These are phyloP conservation scores for Geotrichum phurueaensis DNA, from an alignment of 1,139 yeast genomes.

Conservation along the genomic window DNA sequence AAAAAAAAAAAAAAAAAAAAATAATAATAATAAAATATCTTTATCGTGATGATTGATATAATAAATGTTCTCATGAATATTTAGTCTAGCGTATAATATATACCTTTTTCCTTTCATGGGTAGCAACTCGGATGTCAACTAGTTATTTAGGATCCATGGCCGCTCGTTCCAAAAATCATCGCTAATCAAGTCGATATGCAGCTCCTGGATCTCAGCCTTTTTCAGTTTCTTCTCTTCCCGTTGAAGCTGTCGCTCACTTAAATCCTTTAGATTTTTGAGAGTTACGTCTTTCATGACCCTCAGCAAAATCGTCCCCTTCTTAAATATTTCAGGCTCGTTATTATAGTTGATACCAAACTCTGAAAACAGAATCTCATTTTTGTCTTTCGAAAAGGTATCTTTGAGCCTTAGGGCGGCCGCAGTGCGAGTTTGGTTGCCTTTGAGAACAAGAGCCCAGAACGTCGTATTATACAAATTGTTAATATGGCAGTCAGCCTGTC, in stretches of 20 bases:
- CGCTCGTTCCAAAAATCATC: constrained; percentile 30
- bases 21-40: too few relatives aligned
- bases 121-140: not conserved
- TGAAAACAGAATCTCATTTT: constrained; percentile 75
- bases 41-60: not conserved
- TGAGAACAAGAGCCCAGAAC: constrained; percentile 77
- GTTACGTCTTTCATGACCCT: constrained; percentile 41
- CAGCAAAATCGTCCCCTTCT: constrained; percentile 74
- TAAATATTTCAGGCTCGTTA: constrained; percentile 78
- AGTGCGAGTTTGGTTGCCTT: constrained; percentile 64
- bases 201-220: constrained; percentile 43
- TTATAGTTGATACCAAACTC: constrained; percentile 84
- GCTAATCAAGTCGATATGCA: constrained; percentile 39
- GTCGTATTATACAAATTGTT: constrained; percentile 89
- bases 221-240: constrained; percentile 44
- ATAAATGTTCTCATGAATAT: not conserved
- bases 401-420: constrained; percentile 69
- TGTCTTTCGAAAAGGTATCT: constrained; percentile 76
- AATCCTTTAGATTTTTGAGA: constrained; percentile 12
- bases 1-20: too few relatives aligned
- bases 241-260: constrained; percentile 47
- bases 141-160: constrained; percentile 17
- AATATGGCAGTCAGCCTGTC: constrained; percentile 96
- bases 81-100: not conserved
- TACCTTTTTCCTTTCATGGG: not conserved